Evolutionary conservation across 768 basidiomycete genomes (phyloP).

Genomic region (Lactifluus subvellereus): DNA sequence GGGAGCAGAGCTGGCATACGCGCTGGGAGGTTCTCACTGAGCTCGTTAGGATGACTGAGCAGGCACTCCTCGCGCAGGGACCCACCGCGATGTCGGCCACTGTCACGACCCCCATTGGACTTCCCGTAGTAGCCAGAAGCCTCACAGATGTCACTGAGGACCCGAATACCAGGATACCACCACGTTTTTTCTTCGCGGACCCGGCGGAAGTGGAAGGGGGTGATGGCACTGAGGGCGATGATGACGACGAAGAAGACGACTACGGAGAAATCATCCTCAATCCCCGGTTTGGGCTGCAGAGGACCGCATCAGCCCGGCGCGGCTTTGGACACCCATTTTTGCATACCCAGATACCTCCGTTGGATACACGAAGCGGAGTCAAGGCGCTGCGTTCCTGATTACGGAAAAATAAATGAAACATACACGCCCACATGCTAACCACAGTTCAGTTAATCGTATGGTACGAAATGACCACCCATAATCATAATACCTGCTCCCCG

Average conservation of each 20-base stretch:
- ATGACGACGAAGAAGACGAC: slow-evolving; percentile 23
- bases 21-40: slow-evolving; percentile 25
- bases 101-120: slow-evolving; percentile 18
- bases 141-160: slow-evolving; percentile 4
- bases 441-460: background rate
- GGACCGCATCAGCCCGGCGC: background rate
- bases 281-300: slow-evolving; percentile 14
- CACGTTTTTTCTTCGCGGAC: slow-evolving; percentile 15
- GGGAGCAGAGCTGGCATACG: slow-evolving; percentile 23
- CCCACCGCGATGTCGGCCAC: slow-evolving; percentile 1
- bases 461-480: background rate
- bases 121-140: slow-evolving; percentile 16
- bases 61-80: background rate
- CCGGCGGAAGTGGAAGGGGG: background rate
- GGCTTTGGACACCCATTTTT: background rate
- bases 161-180: background rate
- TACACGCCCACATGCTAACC: slow-evolving; percentile 11
- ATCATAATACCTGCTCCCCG: slow-evolving; percentile 3
- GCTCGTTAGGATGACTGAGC: slow-evolving; percentile 21
- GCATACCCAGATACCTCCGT: slow-evolving; percentile 1
- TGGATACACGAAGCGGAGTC: slow-evolving; percentile 2
- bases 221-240: slow-evolving; percentile 13
- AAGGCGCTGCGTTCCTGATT: slow-evolving; percentile 4
- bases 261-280: slow-evolving; percentile 24
- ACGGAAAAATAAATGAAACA: background rate